Percentiles rank a stretch among this genome's conserved stretches.
Evolutionary conservation across 805 yeast genomes (phyloP).

Genomic region (Vanderwaltozyma verrucispora): DNA sequence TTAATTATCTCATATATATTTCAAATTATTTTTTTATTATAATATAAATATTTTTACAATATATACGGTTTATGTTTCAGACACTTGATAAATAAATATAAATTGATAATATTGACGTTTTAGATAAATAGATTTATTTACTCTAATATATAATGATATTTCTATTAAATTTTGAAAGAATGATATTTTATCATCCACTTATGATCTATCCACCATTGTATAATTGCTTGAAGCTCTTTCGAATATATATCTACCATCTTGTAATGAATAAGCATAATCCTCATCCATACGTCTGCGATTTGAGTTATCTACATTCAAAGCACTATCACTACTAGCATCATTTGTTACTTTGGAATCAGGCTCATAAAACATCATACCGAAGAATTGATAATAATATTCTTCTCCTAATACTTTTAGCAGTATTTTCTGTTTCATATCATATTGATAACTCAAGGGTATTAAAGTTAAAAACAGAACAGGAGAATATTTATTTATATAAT

Average conservation of each 20-base stretch:
- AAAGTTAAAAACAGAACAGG: constrained; percentile 20
- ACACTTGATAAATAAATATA: too few relatives aligned
- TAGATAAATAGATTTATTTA: too few relatives aligned
- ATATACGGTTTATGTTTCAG: too few relatives aligned
- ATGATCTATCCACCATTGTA: constrained; percentile 4
- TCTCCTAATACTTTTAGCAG: constrained; percentile 23
- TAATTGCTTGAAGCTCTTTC: constrained; percentile 22
- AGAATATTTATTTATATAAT: constrained; percentile 18
- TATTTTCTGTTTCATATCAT: constrained; percentile 23
- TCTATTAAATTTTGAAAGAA: too few relatives aligned
- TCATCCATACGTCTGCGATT: constrained; percentile 33
- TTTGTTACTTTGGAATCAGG: constrained; percentile 8
- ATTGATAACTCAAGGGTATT: constrained; percentile 19
- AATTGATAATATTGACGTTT: too few relatives aligned
- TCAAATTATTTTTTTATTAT: too few relatives aligned
- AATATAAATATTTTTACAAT: too few relatives aligned
- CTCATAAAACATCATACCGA: constrained; percentile 25
- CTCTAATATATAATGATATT: too few relatives aligned
- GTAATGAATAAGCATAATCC: constrained; percentile 26
- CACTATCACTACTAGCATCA: constrained; percentile 9
- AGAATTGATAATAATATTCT: constrained; percentile 27
- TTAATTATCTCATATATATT: too few relatives aligned
- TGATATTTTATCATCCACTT: background rate
- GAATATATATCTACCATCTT: constrained; percentile 26
- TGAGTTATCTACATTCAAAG: constrained; percentile 1